A percentile compares a stretch with the other conserved stretches of the same genome.
phyloP scores from a whole-genome alignment of 2,329 filamentous ascomycete genomes.

The Penicillium capsulatum region DNA sequence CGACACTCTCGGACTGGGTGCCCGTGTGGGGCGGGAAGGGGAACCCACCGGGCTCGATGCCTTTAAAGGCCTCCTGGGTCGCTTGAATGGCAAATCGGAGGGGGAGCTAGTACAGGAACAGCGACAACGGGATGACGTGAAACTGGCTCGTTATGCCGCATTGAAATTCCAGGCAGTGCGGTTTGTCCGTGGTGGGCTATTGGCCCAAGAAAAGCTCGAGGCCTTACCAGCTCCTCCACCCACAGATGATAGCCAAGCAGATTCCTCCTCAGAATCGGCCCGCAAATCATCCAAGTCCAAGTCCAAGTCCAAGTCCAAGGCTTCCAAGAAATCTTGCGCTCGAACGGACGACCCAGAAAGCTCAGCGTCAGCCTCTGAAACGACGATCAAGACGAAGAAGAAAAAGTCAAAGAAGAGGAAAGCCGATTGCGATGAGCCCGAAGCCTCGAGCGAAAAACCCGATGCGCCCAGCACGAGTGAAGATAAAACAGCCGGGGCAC shows the following conservation, averaged over 20 bases:
- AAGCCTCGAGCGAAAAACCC: constrained; percentile 4
- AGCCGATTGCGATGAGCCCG: constrained; percentile 26
- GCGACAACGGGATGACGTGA: constrained; percentile 63
- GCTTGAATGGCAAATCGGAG: constrained; percentile 83
- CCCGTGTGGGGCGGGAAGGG: constrained; percentile 66
- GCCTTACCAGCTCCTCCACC: constrained; percentile 12
- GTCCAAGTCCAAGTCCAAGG: constrained; percentile 21
- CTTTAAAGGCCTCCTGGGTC: constrained; percentile 79
- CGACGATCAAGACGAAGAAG: constrained; percentile 25
- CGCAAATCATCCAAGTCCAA: constrained; percentile 16
- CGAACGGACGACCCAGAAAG: constrained; percentile 16
- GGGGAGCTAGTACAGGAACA: constrained; percentile 67
- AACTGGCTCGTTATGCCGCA: constrained; percentile 69
- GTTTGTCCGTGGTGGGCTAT: constrained; percentile 80
- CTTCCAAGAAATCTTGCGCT: constrained; percentile 17
- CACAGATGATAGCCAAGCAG: constrained; percentile 28
- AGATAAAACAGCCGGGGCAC: constrained; percentile 43
- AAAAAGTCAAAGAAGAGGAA: constrained; percentile 37
- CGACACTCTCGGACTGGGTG: constrained; percentile 84
- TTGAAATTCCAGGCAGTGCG: constrained; percentile 74
- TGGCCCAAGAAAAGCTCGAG: constrained; percentile 57
- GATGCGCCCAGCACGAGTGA: background rate
- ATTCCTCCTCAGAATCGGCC: background rate
- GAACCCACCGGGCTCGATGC: constrained; percentile 80
- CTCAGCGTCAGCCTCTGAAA: constrained; percentile 20